phyloP scores from a whole-genome alignment of 257 asterid genomes.

The Penstemon davidsonii region DNA sequence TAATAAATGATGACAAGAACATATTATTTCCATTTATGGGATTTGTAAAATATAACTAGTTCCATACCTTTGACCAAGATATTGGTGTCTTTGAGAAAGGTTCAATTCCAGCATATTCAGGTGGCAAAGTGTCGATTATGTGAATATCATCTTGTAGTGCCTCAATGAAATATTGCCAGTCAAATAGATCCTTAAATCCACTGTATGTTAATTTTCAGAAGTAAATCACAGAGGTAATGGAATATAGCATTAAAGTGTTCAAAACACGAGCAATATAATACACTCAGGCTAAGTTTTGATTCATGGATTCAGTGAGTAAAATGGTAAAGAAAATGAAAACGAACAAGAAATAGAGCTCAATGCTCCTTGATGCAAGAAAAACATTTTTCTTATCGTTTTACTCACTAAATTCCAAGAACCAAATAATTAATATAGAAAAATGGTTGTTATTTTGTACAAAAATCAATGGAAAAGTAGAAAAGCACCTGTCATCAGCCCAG shows the following conservation, averaged over 20 bases:
- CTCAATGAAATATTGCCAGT: constrained; percentile 90
- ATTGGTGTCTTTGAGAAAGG: constrained; percentile 87
- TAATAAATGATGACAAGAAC: too few species aligned
- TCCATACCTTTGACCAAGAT: constrained; percentile 94
- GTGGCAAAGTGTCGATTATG: constrained; percentile 74
- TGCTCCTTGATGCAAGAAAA: too few species aligned
- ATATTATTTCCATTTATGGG: too few species aligned
- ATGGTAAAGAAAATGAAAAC: too few species aligned
- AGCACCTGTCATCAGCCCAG: constrained; percentile 95
- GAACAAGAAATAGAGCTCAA: too few species aligned
- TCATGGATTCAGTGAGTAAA: too few species aligned
- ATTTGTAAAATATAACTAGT: background rate
- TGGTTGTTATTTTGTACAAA: too few species aligned
- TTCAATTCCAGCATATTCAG: constrained; percentile 73
- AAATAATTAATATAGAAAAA: too few species aligned
- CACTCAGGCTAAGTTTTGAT: too few species aligned
- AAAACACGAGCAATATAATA: too few species aligned
- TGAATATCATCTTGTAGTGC: constrained; percentile 76
- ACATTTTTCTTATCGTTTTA: too few species aligned
- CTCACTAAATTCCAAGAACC: too few species aligned
- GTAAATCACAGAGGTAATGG: constrained; percentile 10
- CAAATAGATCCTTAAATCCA: constrained; percentile 93
- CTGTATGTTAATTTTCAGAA: constrained; percentile 45
- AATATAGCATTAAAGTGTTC: constrained; percentile 9
- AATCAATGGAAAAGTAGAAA: constrained; percentile 21